These are phyloP conservation scores for Alternaria sp. DNA, from an alignment of 2,329 filamentous ascomycete genomes.

Conservation along the genomic window DNA sequence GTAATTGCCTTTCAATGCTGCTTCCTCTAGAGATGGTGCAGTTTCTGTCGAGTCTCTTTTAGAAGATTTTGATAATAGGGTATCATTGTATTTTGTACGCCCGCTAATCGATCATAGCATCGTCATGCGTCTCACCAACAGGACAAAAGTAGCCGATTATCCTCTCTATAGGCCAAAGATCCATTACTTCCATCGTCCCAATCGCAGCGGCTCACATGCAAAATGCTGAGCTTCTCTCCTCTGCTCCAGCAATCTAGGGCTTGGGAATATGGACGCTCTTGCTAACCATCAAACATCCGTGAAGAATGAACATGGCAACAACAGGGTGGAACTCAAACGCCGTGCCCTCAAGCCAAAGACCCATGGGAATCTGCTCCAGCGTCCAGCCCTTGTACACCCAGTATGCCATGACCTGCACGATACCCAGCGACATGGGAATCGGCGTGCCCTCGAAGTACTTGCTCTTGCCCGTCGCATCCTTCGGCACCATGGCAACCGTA, in stretches of 20 bases:
- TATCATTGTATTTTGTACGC: conserved; percentile 13
- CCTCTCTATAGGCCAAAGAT: not conserved
- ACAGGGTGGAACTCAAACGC: conserved; percentile 83
- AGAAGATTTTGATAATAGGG: conserved; percentile 9
- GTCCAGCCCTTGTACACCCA: conserved; percentile 86
- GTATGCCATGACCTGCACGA: conserved; percentile 85
- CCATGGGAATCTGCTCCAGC: conserved; percentile 77
- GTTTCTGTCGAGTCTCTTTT: not conserved
- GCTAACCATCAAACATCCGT: conserved; percentile 93
- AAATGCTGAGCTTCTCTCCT: not conserved
- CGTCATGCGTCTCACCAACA: not conserved
- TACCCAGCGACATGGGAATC: conserved; percentile 85
- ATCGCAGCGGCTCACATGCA: not conserved
- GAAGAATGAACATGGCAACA: conserved; percentile 80
- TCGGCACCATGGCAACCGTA: conserved; percentile 85
- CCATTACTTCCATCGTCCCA: not conserved
- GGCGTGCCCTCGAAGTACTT: conserved; percentile 97
- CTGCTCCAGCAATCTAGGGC: conserved; percentile 54
- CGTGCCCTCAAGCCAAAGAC: conserved; percentile 70
- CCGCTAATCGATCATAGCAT: conserved; percentile 12
- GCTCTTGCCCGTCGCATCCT: conserved; percentile 89
- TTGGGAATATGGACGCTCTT: conserved; percentile 96
- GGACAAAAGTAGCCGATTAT: not conserved
- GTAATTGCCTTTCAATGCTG: not conserved
- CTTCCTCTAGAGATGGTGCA: not conserved